phyloP scores from a whole-genome alignment of 345 rosid genomes.

The Melaleuca alternifolia region DNA sequence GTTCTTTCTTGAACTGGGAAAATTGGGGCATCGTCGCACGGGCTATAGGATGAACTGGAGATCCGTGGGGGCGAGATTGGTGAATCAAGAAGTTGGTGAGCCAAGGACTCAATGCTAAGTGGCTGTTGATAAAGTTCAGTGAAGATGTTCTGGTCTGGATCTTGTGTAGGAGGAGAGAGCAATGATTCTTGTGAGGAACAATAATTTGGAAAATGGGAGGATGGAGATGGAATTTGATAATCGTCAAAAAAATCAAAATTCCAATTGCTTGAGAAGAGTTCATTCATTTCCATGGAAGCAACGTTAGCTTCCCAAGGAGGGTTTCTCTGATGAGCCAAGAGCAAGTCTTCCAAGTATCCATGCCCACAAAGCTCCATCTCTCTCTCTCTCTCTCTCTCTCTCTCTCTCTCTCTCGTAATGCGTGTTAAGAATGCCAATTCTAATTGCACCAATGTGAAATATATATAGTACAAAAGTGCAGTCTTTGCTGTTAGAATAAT shows the following conservation, averaged over 20 bases:
- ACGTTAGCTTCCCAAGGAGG: neutral
- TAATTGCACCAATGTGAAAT: neutral
- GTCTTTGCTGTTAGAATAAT: neutral
- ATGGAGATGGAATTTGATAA: neutral
- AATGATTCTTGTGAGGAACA: neutral
- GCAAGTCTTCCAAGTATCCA: neutral
- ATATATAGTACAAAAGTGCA: neutral
- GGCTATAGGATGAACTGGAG: neutral
- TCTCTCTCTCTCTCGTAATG: neutral
- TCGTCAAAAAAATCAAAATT: neutral
- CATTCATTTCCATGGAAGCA: neutral
- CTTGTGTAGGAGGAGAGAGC: neutral
- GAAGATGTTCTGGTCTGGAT: neutral
- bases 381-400: neutral
- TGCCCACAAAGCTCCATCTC: conserved; percentile 1
- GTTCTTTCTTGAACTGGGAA: neutral
- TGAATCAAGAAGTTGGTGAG: neutral
- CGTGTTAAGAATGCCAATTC: neutral
- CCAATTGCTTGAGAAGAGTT: neutral
- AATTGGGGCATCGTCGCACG: neutral
- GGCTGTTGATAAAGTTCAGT: neutral
- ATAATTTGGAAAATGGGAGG: neutral
- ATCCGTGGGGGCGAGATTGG: neutral
- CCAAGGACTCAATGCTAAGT: neutral
- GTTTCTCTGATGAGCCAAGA: neutral